Evolutionary conservation across 2,329 filamentous ascomycete species (phyloP).

Genomic region (Microdochium nivale): DNA sequence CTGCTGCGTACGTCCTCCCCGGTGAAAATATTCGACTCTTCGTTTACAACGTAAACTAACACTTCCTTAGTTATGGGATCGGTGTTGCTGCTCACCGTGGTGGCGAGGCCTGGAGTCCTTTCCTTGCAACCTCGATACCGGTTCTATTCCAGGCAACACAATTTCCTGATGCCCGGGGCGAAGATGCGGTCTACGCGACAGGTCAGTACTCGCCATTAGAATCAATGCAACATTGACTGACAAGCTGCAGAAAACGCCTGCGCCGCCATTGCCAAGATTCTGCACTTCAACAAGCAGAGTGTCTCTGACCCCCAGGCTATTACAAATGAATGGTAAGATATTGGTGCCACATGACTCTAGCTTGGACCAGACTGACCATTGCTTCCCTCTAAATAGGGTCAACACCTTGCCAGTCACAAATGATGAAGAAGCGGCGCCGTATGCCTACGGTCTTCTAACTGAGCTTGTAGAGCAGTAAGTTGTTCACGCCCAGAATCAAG

Average conservation of each 20-base stretch:
- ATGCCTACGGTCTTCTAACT: slow-evolving; percentile 85
- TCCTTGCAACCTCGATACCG: slow-evolving; percentile 71
- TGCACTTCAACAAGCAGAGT: slow-evolving; percentile 77
- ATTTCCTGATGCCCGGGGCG: slow-evolving; percentile 71
- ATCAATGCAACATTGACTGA: neutral
- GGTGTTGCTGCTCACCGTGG: slow-evolving; percentile 93
- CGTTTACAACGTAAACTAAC: neutral
- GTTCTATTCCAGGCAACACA: slow-evolving; percentile 79
- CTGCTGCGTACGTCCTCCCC: slow-evolving; percentile 66
- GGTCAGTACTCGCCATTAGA: slow-evolving; percentile 9
- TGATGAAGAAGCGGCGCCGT: slow-evolving; percentile 94
- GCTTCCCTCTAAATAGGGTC: slow-evolving; percentile 37
- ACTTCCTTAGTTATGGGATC: slow-evolving; percentile 56
- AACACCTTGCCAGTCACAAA: slow-evolving; percentile 86
- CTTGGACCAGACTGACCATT: slow-evolving; percentile 3
- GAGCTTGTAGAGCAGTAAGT: slow-evolving; percentile 93
- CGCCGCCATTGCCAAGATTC: slow-evolving; percentile 91
- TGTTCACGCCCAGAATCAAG: neutral
- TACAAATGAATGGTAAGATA: slow-evolving; percentile 56
- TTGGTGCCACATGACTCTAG: neutral
- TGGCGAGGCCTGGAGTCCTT: slow-evolving; percentile 78
- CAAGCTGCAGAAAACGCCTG: slow-evolving; percentile 69
- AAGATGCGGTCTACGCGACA: slow-evolving; percentile 93
- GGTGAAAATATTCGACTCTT: neutral
- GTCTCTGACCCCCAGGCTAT: slow-evolving; percentile 70